Base-by-base conservation (phyloP, 495 filamentous ascomycete genomes). In the Bacidia gigantensis region DNA sequence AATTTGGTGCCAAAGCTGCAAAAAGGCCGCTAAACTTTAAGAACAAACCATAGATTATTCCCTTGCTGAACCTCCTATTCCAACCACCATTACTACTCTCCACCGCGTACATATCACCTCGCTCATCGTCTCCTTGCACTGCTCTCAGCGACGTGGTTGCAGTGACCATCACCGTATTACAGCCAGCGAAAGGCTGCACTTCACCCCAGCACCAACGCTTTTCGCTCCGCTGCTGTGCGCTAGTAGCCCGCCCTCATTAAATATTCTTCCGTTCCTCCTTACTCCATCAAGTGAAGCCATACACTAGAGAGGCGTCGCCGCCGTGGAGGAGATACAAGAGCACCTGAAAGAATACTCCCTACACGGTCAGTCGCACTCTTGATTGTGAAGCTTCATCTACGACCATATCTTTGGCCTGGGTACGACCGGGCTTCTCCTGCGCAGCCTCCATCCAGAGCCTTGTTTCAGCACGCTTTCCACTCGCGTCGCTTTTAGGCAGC, bases 221-320 rank as follows among this genome's bases (percentile, higher is more conserved):
- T 38, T 50, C 47, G 32, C 17, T 22, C 38, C 47, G 25, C 24
- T 17, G 3, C 18, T 38, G 25, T 14, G 47, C 47, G 47, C 47
- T 50, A 50, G 29, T 38, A 25, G 26, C 25, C 47, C 47, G 47
- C 47, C 32, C 47, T 50, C 47, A 50, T 35, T 38, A 32, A 50
- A 50, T 17, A 22, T 17, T 17, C 41, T 17, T 7, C 9, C 41
- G 9, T 5, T 44, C 20, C 41, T 44, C 41, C 41, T 22, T 9
- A n/a, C 9, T 9, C 41, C 41, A 44, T 7, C 12, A 5, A 17
- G 41, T 17, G 14, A 35, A 14, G 29, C 14, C 29, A 35, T 35
- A 35, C 29, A n/a, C n/a, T n/a, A n/a, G n/a, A n/a, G n/a, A n/a
- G n/a, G n/a, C n/a, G n/a, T n/a, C n/a, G n/a, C n/a, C n/a, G n/a